Evolutionary conservation across 2,329 filamentous ascomycete genomes (phyloP).

Genomic region (Davidsoniella virescens): DNA sequence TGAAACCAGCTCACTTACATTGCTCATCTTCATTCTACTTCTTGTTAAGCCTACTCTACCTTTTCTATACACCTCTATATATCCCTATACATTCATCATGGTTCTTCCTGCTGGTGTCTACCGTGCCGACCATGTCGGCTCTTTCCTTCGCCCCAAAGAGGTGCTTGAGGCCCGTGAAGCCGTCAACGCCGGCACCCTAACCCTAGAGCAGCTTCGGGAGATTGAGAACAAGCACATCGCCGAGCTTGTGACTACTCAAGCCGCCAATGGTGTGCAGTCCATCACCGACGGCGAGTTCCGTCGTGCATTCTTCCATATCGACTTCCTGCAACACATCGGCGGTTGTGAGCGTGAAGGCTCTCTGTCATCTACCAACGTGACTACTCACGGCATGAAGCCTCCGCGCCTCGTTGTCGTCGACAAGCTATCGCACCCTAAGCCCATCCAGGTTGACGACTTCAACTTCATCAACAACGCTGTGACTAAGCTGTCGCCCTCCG

Average conservation of each 20-base stretch:
- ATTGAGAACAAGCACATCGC: constrained; percentile 43
- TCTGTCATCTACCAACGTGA: constrained; percentile 24
- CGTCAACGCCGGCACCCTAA: constrained; percentile 12
- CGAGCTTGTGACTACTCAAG: constrained; percentile 48
- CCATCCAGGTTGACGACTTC: constrained; percentile 29
- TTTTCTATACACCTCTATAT: not conserved
- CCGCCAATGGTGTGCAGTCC: constrained; percentile 43
- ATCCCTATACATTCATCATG: constrained; percentile 1
- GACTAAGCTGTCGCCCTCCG: constrained; percentile 26
- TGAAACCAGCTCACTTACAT: too few species aligned
- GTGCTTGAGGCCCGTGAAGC: constrained; percentile 10
- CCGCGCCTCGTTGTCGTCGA: constrained; percentile 18
- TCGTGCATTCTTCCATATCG: constrained; percentile 32
- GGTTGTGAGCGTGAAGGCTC: constrained; percentile 23
- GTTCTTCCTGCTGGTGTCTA: constrained; percentile 11
- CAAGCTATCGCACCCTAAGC: constrained; percentile 26
- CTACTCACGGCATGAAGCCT: constrained; percentile 23
- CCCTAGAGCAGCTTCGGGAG: constrained; percentile 25
- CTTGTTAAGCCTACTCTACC: not conserved
- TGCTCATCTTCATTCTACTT: too few species aligned
- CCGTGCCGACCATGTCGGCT: constrained; percentile 13
- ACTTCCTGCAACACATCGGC: constrained; percentile 31
- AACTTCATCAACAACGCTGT: constrained; percentile 26
- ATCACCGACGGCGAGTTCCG: constrained; percentile 56
- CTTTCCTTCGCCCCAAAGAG: constrained; percentile 11